Evolutionary conservation across 106 monocot genomes (phyloP), one percentile per base, ranked within the genome.

Genomic region (Hemerocallis citrina): DNA sequence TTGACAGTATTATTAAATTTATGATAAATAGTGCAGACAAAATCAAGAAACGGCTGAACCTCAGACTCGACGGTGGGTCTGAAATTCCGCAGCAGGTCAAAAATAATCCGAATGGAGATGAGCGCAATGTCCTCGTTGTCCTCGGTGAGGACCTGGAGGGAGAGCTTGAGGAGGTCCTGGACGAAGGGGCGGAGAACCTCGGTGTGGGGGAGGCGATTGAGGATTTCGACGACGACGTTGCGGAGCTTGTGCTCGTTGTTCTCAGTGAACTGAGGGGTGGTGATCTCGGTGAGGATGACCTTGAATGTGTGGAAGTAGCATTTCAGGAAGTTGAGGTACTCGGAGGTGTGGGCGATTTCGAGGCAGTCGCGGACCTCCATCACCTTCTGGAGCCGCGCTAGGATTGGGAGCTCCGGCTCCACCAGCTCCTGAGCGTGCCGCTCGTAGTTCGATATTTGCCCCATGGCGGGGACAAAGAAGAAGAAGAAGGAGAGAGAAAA

Each of bases 141-240:
- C 16, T 65, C 67, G 34, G 91, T 91, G 45, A 98, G 79, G n/a
- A 98, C 92, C 60, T 74, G 74, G 2, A 98, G 81, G 30, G 98
- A 87, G 30, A 98, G 81, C 71, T 98, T 91, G 72, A 98, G 81
- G 31, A 98, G 77, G 50, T 98, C 98, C 67, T 85, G 87, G 13
- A 98, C 98, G 55, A 98, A 98, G 59, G 98, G 98, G 57, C 98
- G 87, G 29, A 98, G 98, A 16, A 98, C 98, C 69, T 98, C 92
- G 51, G 81, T 88, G 81, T 98, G 98, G 11, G 98, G 98, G n/a
- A 98, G 88, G 19, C 98, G 81, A 46, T 98, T 98, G 55, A 98
- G 92, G 36, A 92, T 91, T 75, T 98, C 98, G 20, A 98, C 77
- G 37, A 98, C 82, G 13, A 98, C 87, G 59, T 98, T 98, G 25